A percentile compares a stretch with the other conserved stretches of the same genome.
phyloP scores from a whole-genome alignment of 495 filamentous ascomycete genomes.

The Emericellopsis terricola region DNA sequence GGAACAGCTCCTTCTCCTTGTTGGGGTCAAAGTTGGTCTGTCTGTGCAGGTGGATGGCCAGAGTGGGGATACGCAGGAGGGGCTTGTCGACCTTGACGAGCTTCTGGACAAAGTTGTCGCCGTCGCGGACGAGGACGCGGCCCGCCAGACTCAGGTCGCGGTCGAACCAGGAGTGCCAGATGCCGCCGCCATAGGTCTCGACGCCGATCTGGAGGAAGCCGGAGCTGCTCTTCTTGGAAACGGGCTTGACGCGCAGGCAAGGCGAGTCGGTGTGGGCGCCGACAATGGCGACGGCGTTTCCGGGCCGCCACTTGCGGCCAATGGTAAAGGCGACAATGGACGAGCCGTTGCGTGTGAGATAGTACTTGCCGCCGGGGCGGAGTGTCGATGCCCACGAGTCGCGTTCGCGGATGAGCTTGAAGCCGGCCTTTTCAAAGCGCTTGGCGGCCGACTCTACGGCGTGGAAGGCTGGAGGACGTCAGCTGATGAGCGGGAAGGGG shows the following conservation, averaged over 20 bases:
- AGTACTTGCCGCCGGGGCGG: slow-evolving; percentile 84
- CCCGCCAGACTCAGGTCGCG: slow-evolving; percentile 85
- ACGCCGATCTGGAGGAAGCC: slow-evolving; percentile 94
- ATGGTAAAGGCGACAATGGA: slow-evolving; percentile 91
- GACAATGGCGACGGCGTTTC: slow-evolving; percentile 87
- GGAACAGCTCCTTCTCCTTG: slow-evolving; percentile 89
- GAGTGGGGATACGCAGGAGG: slow-evolving; percentile 75
- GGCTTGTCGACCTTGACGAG: slow-evolving; percentile 82
- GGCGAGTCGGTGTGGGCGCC: slow-evolving; percentile 95
- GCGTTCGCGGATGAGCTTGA: slow-evolving; percentile 75
- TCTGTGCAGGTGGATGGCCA: slow-evolving; percentile 87
- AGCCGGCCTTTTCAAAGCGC: slow-evolving; percentile 63
- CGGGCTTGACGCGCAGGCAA: slow-evolving; percentile 77
- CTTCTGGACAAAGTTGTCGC: slow-evolving; percentile 54
- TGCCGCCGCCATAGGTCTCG: slow-evolving; percentile 87
- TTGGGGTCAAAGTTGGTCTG: slow-evolving; percentile 78
- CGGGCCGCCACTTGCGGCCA: slow-evolving; percentile 81
- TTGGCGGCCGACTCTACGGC: slow-evolving; percentile 65
- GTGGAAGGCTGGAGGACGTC: slow-evolving; percentile 57
- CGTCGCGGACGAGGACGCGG: slow-evolving; percentile 67
- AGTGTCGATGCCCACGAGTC: slow-evolving; percentile 72
- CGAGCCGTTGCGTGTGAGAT: slow-evolving; percentile 83
- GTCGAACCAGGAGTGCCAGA: slow-evolving; percentile 83
- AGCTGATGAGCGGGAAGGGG: not conserved
- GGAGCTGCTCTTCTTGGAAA: slow-evolving; percentile 65